phyloP scores from a whole-genome alignment of 2,329 filamentous ascomycete species.

The Phyllosticta citrichinensis region DNA sequence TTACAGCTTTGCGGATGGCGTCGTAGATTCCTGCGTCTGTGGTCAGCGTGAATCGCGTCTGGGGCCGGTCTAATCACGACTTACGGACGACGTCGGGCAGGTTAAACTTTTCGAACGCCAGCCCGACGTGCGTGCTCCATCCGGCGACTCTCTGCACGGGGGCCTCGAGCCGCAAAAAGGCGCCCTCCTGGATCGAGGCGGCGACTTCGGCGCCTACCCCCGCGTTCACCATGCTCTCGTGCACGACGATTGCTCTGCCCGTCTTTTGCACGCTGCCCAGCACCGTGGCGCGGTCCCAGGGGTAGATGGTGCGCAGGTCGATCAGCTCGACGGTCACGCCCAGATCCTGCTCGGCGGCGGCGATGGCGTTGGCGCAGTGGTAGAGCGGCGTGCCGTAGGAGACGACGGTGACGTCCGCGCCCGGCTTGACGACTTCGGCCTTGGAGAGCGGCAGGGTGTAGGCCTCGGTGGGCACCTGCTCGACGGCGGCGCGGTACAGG shows the following conservation, averaged over 20 bases:
- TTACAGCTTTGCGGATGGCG: slow-evolving; percentile 36
- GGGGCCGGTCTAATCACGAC: slow-evolving; percentile 28
- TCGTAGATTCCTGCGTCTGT: slow-evolving; percentile 35
- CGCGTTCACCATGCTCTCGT: slow-evolving; percentile 85
- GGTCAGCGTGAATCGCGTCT: neutral
- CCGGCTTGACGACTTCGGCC: slow-evolving; percentile 72
- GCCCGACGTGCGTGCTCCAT: slow-evolving; percentile 76
- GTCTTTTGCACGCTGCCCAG: slow-evolving; percentile 79
- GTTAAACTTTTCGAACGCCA: slow-evolving; percentile 62
- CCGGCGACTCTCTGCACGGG: slow-evolving; percentile 77
- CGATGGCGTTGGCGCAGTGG: slow-evolving; percentile 67
- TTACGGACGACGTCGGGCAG: slow-evolving; percentile 79
- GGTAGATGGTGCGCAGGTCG: slow-evolving; percentile 79
- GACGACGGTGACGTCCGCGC: slow-evolving; percentile 70
- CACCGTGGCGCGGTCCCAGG: slow-evolving; percentile 78
- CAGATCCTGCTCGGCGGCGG: slow-evolving; percentile 63
- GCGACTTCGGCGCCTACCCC: slow-evolving; percentile 85
- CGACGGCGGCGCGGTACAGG: slow-evolving; percentile 80
- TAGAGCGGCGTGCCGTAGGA: slow-evolving; percentile 89
- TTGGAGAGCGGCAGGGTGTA: slow-evolving; percentile 80
- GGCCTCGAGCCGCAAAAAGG: slow-evolving; percentile 74
- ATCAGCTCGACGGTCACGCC: slow-evolving; percentile 75
- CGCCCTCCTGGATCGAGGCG: slow-evolving; percentile 77
- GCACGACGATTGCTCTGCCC: slow-evolving; percentile 75
- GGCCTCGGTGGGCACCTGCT: slow-evolving; percentile 72